Base-by-base conservation (phyloP, 2,329 filamentous ascomycete species). In the Trichoderma atrobrunneum region DNA sequence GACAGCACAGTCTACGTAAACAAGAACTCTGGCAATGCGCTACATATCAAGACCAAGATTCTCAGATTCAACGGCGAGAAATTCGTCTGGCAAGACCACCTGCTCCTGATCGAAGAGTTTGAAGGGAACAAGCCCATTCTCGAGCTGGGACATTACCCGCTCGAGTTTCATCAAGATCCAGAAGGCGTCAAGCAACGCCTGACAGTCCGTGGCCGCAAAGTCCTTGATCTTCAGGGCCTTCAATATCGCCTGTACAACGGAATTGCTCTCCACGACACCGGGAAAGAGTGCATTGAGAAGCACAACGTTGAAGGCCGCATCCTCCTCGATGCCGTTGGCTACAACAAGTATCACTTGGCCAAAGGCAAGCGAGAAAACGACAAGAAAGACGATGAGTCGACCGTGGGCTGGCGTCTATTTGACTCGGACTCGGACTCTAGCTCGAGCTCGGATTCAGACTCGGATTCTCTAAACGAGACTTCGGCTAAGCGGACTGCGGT, bases 151-250 rank as follows among this genome's bases (percentile, higher is more conserved):
- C 79, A 80, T 66, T 85, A 82, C 71, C 84, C 83, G 1, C 73
- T 83, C 24, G 74, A 78, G 5, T 79, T 80, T 68, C 78, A 82
- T 57, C 68, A 76, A 3, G 78, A 81, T 10, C 74, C 76, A 39
- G 77, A 79, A 1, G 73, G 59, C 1, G 75, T 84, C 56, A 76
- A 75, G 72, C 54, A 74, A 12, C 77, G 78, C 3, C 74, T 84
- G 21, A 72, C 78, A 0, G 75, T 74, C 3, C 79, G 84, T 18
- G 85, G 82, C 18, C 80, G 73, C 56, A 82, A 80, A 71, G 81
- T 81, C 3, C 78, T 86, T 28, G 82, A 84, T 39, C 80, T 82
- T 28, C 84, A 85, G 67, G 81, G 81, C 3, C 75, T 86, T 32
- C 75, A 76, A 1, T 84, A 86, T 73, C 79, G 79, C 74, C 79